Evolutionary conservation across 345 rosid genomes (phyloP).

Genomic region (Arabidopsis suecica): DNA sequence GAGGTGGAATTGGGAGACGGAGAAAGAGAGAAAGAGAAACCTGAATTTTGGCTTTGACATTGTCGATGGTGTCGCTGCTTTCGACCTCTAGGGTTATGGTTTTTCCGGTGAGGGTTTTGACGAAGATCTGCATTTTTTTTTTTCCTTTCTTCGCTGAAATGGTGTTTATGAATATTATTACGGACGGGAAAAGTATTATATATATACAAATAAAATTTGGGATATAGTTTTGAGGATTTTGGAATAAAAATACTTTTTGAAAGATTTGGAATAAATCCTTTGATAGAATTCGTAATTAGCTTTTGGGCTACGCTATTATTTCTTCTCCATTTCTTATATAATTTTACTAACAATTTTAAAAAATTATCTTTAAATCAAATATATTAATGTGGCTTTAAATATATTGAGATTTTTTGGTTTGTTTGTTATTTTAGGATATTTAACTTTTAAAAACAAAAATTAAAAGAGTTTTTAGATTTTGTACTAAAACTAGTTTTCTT

Average conservation of each 20-base stretch:
- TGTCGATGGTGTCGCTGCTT: slow-evolving; percentile 62
- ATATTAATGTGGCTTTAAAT: neutral
- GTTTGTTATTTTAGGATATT: neutral
- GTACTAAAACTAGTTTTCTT: neutral
- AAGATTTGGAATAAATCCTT: slow-evolving; percentile 12
- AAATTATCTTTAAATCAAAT: neutral
- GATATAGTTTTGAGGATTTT: neutral
- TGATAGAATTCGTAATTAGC: neutral
- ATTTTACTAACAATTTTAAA: neutral
- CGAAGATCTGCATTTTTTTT: slow-evolving; percentile 59
- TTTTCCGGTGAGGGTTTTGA: slow-evolving; percentile 62
- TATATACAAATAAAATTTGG: neutral
- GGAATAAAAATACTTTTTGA: slow-evolving; percentile 14
- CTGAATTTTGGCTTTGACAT: slow-evolving; percentile 66
- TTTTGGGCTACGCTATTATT: neutral
- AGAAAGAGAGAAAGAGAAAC: slow-evolving; percentile 30
- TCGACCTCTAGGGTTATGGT: slow-evolving; percentile 66
- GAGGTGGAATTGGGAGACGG: neutral
- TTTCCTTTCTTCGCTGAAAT: neutral
- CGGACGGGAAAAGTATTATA: neutral
- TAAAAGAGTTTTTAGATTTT: neutral
- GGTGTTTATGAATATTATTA: neutral
- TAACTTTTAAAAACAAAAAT: neutral
- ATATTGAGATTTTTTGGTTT: neutral
- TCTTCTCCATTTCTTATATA: neutral